phyloP scores from a whole-genome alignment of 805 yeast species.

The Zygotorulaspora florentina region DNA sequence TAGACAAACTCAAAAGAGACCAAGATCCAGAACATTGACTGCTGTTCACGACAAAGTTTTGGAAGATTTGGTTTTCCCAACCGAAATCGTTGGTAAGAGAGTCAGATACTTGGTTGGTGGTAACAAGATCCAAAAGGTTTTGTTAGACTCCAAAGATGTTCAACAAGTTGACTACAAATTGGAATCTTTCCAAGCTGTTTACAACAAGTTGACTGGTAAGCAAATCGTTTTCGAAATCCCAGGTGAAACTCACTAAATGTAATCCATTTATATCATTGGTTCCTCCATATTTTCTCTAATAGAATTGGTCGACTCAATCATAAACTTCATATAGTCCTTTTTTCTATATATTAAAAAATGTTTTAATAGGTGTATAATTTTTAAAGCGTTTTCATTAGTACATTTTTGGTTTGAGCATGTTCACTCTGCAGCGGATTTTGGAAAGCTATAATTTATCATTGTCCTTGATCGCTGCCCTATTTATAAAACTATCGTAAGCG shows the following conservation, averaged over 20 bases:
- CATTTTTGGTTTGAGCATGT: neutral
- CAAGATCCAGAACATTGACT: conserved; percentile 98
- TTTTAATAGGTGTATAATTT: conserved; percentile 30
- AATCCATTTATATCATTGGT: conserved; percentile 2
- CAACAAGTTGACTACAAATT: conserved; percentile 96
- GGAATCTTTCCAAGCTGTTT: conserved; percentile 98
- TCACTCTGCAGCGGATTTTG: neutral
- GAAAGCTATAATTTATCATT: neutral
- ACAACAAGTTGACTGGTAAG: conserved; percentile 98
- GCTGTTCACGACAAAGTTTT: conserved; percentile 98
- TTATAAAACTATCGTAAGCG: conserved; percentile 13
- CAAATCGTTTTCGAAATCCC: conserved; percentile 97
- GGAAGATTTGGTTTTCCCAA: conserved; percentile 99
- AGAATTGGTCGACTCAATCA: conserved; percentile 1
- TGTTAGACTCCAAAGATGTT: conserved; percentile 96
- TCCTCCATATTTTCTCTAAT: neutral
- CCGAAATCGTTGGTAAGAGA: conserved; percentile 98
- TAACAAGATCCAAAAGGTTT: conserved; percentile 95
- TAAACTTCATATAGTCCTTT: conserved; percentile 11
- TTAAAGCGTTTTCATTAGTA: conserved; percentile 26
- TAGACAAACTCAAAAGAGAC: conserved; percentile 96
- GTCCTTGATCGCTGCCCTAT: conserved; percentile 10
- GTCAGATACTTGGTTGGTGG: conserved; percentile 99
- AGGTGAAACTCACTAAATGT: conserved; percentile 38
- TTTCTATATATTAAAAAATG: conserved; percentile 16